Evolutionary conservation across 495 filamentous ascomycete genomes (phyloP).

Genomic region (Pseudoneurospora amorphoporcata): DNA sequence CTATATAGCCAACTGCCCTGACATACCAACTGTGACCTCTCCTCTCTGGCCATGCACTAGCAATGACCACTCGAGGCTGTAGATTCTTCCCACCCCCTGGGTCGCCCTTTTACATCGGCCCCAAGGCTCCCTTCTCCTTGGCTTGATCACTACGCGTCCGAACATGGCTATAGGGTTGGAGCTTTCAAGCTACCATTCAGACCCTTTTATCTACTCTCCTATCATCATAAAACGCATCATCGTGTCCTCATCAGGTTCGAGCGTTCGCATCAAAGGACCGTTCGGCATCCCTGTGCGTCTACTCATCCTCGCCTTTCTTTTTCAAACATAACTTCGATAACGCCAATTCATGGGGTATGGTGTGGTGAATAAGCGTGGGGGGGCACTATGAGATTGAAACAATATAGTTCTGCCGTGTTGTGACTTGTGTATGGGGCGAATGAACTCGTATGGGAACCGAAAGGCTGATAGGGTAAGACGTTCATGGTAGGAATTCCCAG

Average conservation of each 20-base stretch:
- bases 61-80: slow-evolving; percentile 14
- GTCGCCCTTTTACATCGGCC: not conserved
- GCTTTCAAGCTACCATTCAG: slow-evolving; percentile 44
- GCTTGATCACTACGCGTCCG: slow-evolving; percentile 5
- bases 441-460: not conserved
- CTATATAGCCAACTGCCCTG: slow-evolving; percentile 9
- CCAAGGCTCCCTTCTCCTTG: slow-evolving; percentile 3
- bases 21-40: slow-evolving; percentile 8
- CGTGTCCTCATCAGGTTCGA: slow-evolving; percentile 30
- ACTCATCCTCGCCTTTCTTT: slow-evolving; percentile 15
- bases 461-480: not conserved
- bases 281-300: slow-evolving; percentile 17
- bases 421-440: not conserved
- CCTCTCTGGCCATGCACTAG: slow-evolving; percentile 20
- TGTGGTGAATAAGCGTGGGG: slow-evolving; percentile 6
- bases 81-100: slow-evolving; percentile 2
- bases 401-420: slow-evolving; percentile 13
- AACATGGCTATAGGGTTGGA: slow-evolving; percentile 31
- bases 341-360: slow-evolving; percentile 16
- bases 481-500: not conserved
- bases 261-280: slow-evolving; percentile 42
- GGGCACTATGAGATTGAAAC: slow-evolving; percentile 12
- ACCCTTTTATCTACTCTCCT: slow-evolving; percentile 16
- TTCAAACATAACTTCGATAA: slow-evolving; percentile 34
- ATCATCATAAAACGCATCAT: slow-evolving; percentile 8